Percentiles rank a stretch among this genome's conserved stretches.
These are phyloP conservation scores for Exophiala aquamarina DNA, from an alignment of 2,329 filamentous ascomycete genomes.

Conservation along the genomic window DNA sequence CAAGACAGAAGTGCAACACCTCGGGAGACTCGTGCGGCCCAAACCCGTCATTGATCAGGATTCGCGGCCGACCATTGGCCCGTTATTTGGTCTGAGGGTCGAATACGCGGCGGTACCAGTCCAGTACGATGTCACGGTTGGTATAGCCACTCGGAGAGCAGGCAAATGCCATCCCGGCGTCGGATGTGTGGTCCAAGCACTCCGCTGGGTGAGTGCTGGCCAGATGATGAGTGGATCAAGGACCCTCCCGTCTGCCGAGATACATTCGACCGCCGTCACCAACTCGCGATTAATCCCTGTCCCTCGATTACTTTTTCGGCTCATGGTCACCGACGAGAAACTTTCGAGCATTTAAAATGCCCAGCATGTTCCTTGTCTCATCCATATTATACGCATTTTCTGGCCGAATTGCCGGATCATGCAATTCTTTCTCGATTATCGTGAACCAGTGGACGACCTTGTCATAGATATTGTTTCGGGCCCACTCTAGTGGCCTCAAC, in stretches of 20 bases:
- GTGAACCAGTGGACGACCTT: constrained; percentile 35
- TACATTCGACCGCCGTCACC: constrained; percentile 31
- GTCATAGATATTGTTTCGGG: constrained; percentile 31
- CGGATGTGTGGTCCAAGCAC: constrained; percentile 28
- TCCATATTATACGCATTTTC: constrained; percentile 40
- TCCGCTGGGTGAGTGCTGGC: constrained; percentile 28
- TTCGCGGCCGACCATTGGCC: constrained; percentile 33
- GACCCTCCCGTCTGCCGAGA: constrained; percentile 28
- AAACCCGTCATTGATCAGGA: constrained; percentile 38
- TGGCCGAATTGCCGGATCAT: constrained; percentile 26
- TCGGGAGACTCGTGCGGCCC: constrained; percentile 37
- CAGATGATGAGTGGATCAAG: constrained; percentile 29
- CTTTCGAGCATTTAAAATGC: constrained; percentile 31
- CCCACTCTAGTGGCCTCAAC: constrained; percentile 30
- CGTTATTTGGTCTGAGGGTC: constrained; percentile 34
- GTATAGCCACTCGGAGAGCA: constrained; percentile 29
- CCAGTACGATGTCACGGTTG: constrained; percentile 35
- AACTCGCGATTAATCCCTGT: constrained; percentile 29
- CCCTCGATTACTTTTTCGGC: constrained; percentile 28
- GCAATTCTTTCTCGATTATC: constrained; percentile 31
- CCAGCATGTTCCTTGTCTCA: constrained; percentile 36
- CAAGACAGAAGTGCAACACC: constrained; percentile 29
- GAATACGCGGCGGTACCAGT: constrained; percentile 38
- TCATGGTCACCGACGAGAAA: constrained; percentile 33
- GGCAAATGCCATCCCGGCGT: constrained; percentile 32